Evolutionary conservation across 208 protist genomes (phyloP).

Genomic region (Phytomonas sp.): DNA sequence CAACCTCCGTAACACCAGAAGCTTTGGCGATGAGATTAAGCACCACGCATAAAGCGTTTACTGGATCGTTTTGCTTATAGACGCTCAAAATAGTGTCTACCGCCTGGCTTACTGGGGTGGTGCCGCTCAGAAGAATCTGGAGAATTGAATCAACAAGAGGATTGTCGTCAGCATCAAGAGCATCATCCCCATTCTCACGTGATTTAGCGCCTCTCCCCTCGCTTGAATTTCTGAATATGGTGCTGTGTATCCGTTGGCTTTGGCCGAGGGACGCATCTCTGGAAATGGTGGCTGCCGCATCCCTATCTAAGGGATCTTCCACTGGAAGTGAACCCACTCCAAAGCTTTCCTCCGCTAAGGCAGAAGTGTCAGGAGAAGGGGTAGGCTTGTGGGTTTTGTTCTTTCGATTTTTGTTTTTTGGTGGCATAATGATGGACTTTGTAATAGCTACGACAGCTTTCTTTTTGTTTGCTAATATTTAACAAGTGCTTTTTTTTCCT

Average conservation of each 20-base stretch:
- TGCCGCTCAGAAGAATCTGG: slow-evolving; percentile 34
- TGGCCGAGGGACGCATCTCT: background rate
- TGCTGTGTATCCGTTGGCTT: background rate
- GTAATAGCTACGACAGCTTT: background rate
- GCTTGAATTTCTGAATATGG: background rate
- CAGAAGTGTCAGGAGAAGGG: background rate
- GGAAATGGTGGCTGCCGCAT: background rate
- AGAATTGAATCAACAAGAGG: slow-evolving; percentile 41
- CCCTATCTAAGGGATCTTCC: background rate
- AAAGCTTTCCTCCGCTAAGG: background rate
- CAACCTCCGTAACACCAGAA: slow-evolving; percentile 59
- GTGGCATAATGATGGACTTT: background rate
- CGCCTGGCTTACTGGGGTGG: slow-evolving; percentile 19
- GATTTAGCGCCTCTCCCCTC: background rate
- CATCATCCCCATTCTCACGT: background rate
- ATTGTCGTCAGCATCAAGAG: slow-evolving; percentile 15
- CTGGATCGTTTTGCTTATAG: slow-evolving; percentile 33
- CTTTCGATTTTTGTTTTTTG: background rate
- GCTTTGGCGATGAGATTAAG: slow-evolving; percentile 70
- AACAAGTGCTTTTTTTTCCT: background rate
- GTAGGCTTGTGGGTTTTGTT: background rate
- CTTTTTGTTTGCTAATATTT: background rate
- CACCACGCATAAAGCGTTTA: slow-evolving; percentile 47
- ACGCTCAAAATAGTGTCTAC: slow-evolving; percentile 36
- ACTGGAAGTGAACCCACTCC: background rate